A percentile compares a stretch with the other conserved stretches of the same genome.
Conservation (phyloP, 257 asterid species). For the Osmanthus fragrans region DNA sequence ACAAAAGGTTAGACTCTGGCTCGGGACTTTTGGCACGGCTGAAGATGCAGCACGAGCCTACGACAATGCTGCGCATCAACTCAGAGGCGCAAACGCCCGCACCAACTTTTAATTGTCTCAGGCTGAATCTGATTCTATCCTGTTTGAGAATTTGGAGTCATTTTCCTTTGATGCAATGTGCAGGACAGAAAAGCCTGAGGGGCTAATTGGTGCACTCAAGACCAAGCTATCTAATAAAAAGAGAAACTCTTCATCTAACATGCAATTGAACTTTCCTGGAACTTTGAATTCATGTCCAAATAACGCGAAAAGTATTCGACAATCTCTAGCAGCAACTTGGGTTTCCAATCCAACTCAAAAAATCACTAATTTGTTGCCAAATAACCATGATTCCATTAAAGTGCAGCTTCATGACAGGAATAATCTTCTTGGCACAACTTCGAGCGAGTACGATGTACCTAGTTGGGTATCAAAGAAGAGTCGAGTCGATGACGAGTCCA, state of each 20-base stretch:
- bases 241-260: slow-evolving; percentile 10
- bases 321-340: not conserved
- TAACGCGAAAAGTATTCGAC: not conserved
- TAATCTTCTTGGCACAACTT: not conserved
- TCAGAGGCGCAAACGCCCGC: slow-evolving; percentile 65
- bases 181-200: slow-evolving; percentile 54
- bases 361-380: not conserved
- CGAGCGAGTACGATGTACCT: slow-evolving; percentile 18
- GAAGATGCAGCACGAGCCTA: slow-evolving; percentile 86
- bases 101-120: slow-evolving; percentile 67
- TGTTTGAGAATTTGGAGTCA: slow-evolving; percentile 37
- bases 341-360: not conserved
- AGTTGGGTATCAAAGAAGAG: slow-evolving; percentile 30
- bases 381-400: not conserved
- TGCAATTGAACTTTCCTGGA: not conserved
- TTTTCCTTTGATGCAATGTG: slow-evolving; percentile 76
- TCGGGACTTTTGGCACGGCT: slow-evolving; percentile 74
- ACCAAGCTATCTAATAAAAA: slow-evolving; percentile 51
- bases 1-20: slow-evolving; percentile 74
- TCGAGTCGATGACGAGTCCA: slow-evolving; percentile 27
- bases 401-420: not conserved
- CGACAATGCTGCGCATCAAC: slow-evolving; percentile 70
- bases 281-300: not conserved
- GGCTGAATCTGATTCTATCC: not conserved
- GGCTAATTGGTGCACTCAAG: slow-evolving; percentile 67